Conservation (phyloP, 1,284 basidiomycete genomes). For the Exsudoporus floridanus region DNA sequence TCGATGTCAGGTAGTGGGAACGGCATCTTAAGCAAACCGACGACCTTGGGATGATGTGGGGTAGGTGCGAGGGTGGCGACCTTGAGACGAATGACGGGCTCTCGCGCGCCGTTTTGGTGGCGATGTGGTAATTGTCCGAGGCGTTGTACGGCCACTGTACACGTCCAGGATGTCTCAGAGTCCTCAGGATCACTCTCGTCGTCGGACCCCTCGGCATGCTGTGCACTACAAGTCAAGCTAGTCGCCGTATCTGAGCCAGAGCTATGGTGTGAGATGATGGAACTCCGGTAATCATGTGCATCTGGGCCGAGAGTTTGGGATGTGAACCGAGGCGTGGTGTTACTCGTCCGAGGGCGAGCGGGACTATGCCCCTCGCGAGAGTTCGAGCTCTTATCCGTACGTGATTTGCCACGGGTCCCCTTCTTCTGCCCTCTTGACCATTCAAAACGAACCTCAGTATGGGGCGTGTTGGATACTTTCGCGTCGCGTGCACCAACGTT, state of each 20-base stretch:
- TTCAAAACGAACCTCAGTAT: constrained; percentile 70
- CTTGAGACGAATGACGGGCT: constrained; percentile 46
- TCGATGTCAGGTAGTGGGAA: constrained; percentile 80
- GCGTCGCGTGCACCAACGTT: constrained; percentile 23
- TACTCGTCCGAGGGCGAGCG: constrained; percentile 5
- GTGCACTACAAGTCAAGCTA: constrained; percentile 24
- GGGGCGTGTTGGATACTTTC: constrained; percentile 19
- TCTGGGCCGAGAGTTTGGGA: constrained; percentile 13
- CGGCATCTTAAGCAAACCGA: constrained; percentile 87
- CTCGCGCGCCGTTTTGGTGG: constrained; percentile 6
- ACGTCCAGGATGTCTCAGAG: constrained; percentile 93
- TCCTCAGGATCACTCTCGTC: constrained; percentile 91
- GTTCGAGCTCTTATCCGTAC: constrained; percentile 19
- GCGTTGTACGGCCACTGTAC: constrained; percentile 62
- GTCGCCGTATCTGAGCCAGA: constrained; percentile 28
- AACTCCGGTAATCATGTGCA: constrained; percentile 18
- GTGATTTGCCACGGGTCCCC: constrained; percentile 17
- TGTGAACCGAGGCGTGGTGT: constrained; percentile 1
- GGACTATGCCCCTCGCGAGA: constrained; percentile 12
- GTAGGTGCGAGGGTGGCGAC: constrained; percentile 86
- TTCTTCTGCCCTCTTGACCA: constrained; percentile 57
- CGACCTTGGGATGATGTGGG: constrained; percentile 94
- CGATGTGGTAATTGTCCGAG: constrained; percentile 10
- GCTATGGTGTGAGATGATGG: constrained; percentile 32
- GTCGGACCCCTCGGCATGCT: constrained; percentile 44